Conservation (phyloP, 164 flowering plant species). For the Vitis rupestris region DNA sequence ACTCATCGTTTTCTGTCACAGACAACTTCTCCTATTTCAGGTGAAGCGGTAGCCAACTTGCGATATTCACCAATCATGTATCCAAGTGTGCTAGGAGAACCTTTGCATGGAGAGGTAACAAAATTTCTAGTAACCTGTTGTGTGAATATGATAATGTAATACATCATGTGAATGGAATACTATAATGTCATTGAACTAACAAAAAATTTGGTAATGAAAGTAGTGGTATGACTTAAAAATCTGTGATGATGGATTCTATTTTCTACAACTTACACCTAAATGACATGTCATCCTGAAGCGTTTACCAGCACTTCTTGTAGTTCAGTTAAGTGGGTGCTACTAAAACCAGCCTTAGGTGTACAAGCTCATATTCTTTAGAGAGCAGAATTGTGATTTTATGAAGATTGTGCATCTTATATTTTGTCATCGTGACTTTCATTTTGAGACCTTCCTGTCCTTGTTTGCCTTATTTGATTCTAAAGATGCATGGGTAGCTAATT, state of each 20-base stretch:
- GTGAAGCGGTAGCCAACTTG: slow-evolving; percentile 61
- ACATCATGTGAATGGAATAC: background rate
- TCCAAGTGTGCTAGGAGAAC: slow-evolving; percentile 97
- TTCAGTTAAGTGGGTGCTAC: background rate
- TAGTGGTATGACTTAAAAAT: background rate
- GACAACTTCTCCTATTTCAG: slow-evolving; percentile 55
- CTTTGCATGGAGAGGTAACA: slow-evolving; percentile 96
- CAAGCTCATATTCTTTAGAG: background rate
- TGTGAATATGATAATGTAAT: background rate
- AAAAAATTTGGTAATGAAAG: background rate
- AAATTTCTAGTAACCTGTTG: background rate
- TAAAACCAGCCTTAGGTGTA: background rate
- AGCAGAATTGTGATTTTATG: too few species aligned
- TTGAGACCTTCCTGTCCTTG: too few species aligned
- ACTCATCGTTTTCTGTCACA: slow-evolving; percentile 71
- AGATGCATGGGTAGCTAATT: too few species aligned
- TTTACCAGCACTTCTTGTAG: background rate
- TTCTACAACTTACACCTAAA: background rate
- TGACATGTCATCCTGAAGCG: background rate
- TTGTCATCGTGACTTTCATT: too few species aligned
- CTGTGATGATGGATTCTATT: background rate
- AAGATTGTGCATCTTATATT: too few species aligned
- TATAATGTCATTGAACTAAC: background rate
- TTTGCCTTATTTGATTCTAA: too few species aligned
- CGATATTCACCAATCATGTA: slow-evolving; percentile 91